phyloP scores from a whole-genome alignment of 73 alveolate genomes.

The Tetrahymena borealis region DNA sequence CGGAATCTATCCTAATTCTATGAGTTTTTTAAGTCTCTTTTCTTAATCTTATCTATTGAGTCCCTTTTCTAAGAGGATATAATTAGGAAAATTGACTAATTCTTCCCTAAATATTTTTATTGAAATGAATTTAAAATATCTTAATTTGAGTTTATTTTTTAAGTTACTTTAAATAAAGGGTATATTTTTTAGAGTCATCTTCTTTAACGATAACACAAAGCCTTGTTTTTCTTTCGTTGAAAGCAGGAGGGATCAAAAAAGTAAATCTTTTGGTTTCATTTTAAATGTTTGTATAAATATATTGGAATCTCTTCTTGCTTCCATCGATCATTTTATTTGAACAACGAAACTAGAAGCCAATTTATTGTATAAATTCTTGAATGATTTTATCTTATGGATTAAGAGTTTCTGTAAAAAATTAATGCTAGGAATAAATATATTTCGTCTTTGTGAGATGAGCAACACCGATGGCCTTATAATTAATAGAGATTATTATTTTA shows the following conservation, averaged over 20 bases:
- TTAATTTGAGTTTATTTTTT: background rate
- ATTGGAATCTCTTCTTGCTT: background rate
- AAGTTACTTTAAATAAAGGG: background rate
- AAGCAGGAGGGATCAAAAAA: background rate
- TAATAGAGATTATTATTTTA: background rate
- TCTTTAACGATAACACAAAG: background rate
- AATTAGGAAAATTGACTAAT: slow-evolving; percentile 11
- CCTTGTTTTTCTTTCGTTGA: background rate
- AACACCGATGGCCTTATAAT: background rate
- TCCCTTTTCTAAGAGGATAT: slow-evolving; percentile 14
- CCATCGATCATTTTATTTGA: background rate
- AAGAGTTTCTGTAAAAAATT: background rate
- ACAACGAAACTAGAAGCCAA: background rate
- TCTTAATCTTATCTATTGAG: background rate
- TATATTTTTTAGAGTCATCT: background rate
- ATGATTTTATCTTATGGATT: background rate
- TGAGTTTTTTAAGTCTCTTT: background rate
- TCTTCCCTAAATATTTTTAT: slow-evolving; percentile 18
- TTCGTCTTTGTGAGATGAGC: background rate
- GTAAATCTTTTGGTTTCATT: background rate
- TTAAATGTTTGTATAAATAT: background rate
- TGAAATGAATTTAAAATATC: background rate
- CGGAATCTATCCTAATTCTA: background rate
- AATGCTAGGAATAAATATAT: background rate
- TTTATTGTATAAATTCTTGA: background rate